Evolutionary conservation across 305 asterid genomes (phyloP).

Genomic region (Fraxinus angustifolia): DNA sequence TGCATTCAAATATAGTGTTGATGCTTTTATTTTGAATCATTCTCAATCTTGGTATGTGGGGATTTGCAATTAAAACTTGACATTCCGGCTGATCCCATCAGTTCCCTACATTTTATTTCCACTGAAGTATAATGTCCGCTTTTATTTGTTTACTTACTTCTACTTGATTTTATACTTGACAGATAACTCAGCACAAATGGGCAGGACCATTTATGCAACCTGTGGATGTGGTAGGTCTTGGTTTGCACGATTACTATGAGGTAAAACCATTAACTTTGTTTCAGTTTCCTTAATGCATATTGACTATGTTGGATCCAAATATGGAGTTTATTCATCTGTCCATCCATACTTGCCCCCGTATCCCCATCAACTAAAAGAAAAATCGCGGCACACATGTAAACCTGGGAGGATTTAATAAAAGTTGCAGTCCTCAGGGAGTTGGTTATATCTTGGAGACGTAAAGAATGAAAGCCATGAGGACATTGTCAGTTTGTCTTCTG

Average conservation of each 20-base stretch:
- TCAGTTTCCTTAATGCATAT: neutral
- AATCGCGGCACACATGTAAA: neutral
- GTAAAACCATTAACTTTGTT: slow-evolving; percentile 34
- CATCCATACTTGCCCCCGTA: neutral
- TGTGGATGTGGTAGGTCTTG: slow-evolving; percentile 90
- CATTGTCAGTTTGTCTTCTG: slow-evolving; percentile 1
- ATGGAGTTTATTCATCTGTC: neutral
- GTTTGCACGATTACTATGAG: slow-evolving; percentile 72
- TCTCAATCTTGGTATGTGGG: neutral
- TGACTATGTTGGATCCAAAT: neutral
- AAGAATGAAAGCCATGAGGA: neutral
- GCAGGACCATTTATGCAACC: slow-evolving; percentile 93
- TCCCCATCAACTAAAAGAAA: neutral
- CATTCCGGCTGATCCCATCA: neutral
- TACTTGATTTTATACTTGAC: slow-evolving; percentile 31
- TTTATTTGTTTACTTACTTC: slow-evolving; percentile 1
- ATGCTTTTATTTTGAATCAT: neutral
- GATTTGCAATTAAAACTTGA: neutral
- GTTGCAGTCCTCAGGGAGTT: neutral
- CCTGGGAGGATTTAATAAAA: neutral
- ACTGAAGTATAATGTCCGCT: neutral
- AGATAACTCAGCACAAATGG: slow-evolving; percentile 88
- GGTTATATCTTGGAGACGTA: neutral
- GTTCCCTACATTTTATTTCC: neutral
- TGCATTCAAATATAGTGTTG: neutral